Evolutionary conservation across 495 filamentous ascomycete species (phyloP).

Genomic region (Talaromyces proteolyticus): DNA sequence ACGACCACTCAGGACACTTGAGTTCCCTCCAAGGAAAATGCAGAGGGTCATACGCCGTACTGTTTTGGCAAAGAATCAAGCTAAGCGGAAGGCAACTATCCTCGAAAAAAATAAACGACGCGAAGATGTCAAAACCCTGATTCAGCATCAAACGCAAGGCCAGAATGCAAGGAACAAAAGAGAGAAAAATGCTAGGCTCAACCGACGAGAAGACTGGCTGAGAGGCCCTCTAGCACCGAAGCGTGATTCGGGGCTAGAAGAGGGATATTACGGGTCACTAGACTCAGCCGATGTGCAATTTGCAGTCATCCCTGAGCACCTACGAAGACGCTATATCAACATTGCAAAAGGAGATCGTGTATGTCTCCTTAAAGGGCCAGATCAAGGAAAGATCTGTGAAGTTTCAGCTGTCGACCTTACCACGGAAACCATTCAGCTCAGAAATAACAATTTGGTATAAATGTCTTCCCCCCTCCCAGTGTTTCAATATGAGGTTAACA

Average conservation of each 20-base stretch:
- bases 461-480: too few relatives aligned
- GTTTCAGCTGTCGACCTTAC: slow-evolving; percentile 53
- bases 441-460: slow-evolving; percentile 65
- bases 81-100: slow-evolving; percentile 38
- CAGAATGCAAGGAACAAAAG: slow-evolving; percentile 25
- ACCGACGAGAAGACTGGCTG: slow-evolving; percentile 64
- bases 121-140: slow-evolving; percentile 23
- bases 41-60: slow-evolving; percentile 70
- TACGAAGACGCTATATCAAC: slow-evolving; percentile 53
- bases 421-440: slow-evolving; percentile 52
- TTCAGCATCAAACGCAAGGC: slow-evolving; percentile 24
- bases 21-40: slow-evolving; percentile 41
- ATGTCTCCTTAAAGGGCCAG: slow-evolving; percentile 66
- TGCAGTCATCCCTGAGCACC: slow-evolving; percentile 30
- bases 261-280: slow-evolving; percentile 44
- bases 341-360: slow-evolving; percentile 70
- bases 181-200: slow-evolving; percentile 22
- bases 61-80: slow-evolving; percentile 59
- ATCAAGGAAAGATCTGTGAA: slow-evolving; percentile 74
- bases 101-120: slow-evolving; percentile 30
- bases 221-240: slow-evolving; percentile 71
- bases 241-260: slow-evolving; percentile 52
- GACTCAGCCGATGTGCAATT: slow-evolving; percentile 28
- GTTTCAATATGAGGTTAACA: too few relatives aligned
- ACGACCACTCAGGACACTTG: background rate